Percentiles rank a stretch among this genome's conserved stretches.
Evolutionary conservation across 1,139 yeast species (phyloP).

Genomic region (Lizanozyma gosingica): DNA sequence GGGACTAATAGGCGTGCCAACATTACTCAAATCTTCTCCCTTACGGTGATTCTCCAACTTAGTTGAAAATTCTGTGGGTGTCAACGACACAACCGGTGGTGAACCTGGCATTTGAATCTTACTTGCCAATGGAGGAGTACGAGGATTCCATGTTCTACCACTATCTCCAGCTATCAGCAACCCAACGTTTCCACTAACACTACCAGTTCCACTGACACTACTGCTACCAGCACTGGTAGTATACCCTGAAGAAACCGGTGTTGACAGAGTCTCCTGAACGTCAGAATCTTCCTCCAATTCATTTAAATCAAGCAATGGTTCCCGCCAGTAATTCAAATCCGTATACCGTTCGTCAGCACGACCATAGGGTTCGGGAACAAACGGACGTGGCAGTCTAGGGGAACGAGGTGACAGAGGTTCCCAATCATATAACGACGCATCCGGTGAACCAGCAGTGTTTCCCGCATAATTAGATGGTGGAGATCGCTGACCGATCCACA

Average conservation of each 20-base stretch:
- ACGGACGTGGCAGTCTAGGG: constrained; percentile 8
- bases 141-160: constrained; percentile 5
- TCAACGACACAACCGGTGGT: not conserved
- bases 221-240: not conserved
- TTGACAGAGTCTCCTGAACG: constrained; percentile 15
- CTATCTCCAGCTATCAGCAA: constrained; percentile 14
- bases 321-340: constrained; percentile 90
- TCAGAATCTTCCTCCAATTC: constrained; percentile 39
- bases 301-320: constrained; percentile 58
- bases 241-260: constrained; percentile 6
- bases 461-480: not conserved
- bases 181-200: constrained; percentile 5
- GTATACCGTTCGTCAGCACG: constrained; percentile 55
- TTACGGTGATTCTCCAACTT: constrained; percentile 8
- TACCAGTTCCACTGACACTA: constrained; percentile 14
- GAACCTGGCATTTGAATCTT: not conserved
- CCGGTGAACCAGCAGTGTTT: constrained; percentile 2
- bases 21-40: constrained; percentile 4
- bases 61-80: constrained; percentile 4
- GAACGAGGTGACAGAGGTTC: constrained; percentile 4
- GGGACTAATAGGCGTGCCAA: not conserved
- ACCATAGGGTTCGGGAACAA: constrained; percentile 1
- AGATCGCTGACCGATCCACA: not conserved
- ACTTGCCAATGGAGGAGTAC: not conserved
- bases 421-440: constrained; percentile 1